Evolutionary conservation across 768 basidiomycete species (phyloP).

Genomic region (Suillus subaureus): DNA sequence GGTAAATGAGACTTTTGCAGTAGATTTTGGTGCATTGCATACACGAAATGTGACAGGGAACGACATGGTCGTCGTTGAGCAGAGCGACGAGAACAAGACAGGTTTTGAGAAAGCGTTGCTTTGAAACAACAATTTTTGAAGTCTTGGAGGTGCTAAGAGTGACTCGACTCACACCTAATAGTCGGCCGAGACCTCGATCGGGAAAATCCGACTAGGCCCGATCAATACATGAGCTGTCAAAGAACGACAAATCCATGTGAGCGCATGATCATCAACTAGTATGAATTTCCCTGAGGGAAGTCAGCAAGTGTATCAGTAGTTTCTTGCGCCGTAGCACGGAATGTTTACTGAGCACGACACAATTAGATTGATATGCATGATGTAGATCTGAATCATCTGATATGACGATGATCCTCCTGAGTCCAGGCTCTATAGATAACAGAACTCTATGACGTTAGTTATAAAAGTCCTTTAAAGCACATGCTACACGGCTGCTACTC

Average conservation of each 20-base stretch:
- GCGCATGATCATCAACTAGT: too few species aligned
- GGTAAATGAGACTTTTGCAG: slow-evolving; percentile 35
- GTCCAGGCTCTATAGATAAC: too few species aligned
- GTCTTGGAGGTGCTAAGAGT: slow-evolving; percentile 14
- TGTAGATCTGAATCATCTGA: too few species aligned
- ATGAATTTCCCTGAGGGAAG: background rate
- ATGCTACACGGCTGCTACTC: too few species aligned
- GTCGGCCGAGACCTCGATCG: slow-evolving; percentile 26
- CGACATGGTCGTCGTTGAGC: slow-evolving; percentile 39
- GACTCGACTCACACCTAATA: slow-evolving; percentile 12
- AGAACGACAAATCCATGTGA: background rate
- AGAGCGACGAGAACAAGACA: slow-evolving; percentile 14
- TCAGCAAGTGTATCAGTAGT: background rate
- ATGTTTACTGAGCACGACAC: too few species aligned
- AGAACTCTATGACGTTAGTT: too few species aligned
- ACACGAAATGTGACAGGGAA: slow-evolving; percentile 46
- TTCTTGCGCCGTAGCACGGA: too few species aligned
- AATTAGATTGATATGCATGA: too few species aligned
- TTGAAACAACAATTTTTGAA: slow-evolving; percentile 6
- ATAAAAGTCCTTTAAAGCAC: too few species aligned
- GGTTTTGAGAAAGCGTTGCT: slow-evolving; percentile 9
- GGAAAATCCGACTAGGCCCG: slow-evolving; percentile 23
- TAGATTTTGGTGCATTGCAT: slow-evolving; percentile 40
- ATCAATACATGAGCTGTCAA: background rate
- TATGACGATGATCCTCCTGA: too few species aligned